Percentiles rank a stretch among this genome's conserved stretches.
These are phyloP conservation scores for Trichoderma koningiopsis DNA, from an alignment of 2,329 filamentous ascomycete species.

Conservation along the genomic window DNA sequence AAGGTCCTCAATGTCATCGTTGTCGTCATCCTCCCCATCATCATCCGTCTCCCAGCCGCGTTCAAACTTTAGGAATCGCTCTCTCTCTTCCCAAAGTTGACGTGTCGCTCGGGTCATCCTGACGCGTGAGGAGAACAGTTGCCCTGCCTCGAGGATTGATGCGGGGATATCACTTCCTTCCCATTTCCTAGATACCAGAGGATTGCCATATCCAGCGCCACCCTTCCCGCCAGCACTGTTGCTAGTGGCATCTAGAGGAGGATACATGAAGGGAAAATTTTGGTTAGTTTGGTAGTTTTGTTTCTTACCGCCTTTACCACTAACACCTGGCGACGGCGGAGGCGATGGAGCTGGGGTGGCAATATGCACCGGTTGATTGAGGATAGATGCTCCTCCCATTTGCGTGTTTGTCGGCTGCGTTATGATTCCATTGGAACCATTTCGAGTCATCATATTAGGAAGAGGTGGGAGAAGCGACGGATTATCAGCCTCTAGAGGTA, in stretches of 20 bases:
- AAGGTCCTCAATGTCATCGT: conserved; percentile 51
- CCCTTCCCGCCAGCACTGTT: conserved; percentile 92
- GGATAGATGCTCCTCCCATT: conserved; percentile 71
- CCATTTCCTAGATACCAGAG: conserved; percentile 81
- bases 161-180: conserved; percentile 92
- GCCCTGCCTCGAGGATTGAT: conserved; percentile 92
- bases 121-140: conserved; percentile 86
- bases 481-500: conserved; percentile 87
- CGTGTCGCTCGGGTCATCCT: conserved; percentile 88
- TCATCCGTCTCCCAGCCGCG: conserved; percentile 74
- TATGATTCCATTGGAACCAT: conserved; percentile 63
- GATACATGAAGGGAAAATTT: conserved; percentile 97
- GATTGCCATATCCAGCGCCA: conserved; percentile 74
- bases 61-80: conserved; percentile 88
- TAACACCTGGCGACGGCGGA: conserved; percentile 82
- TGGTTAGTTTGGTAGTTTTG: conserved; percentile 99
- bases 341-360: conserved; percentile 97
- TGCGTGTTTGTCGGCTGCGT: conserved; percentile 57
- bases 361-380: conserved; percentile 96
- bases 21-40: conserved; percentile 37
- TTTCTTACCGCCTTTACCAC: conserved; percentile 94
- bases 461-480: conserved; percentile 87
- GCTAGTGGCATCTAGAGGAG: conserved; percentile 83
- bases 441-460: conserved; percentile 70
- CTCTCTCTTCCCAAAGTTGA: conserved; percentile 92